Conservation (phyloP, 768 basidiomycete genomes). For the Termitomyces sp. region DNA sequence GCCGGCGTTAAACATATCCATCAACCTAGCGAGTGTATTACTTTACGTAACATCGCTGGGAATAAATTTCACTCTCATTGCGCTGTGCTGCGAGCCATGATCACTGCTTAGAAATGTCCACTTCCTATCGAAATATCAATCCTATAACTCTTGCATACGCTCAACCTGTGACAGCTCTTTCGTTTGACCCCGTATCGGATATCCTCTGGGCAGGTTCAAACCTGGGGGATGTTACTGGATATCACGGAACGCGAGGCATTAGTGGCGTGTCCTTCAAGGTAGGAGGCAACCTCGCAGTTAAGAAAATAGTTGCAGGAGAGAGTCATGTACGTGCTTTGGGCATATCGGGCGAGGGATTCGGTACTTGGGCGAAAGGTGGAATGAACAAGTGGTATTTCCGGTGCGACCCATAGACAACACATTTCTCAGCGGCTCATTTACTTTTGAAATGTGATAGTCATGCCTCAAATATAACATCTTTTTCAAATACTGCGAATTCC, state of each 20-base stretch:
- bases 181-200: constrained; percentile 90
- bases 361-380: constrained; percentile 81
- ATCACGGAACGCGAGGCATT: constrained; percentile 56
- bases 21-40: too few relatives aligned
- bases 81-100: constrained; percentile 18
- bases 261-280: constrained; percentile 73
- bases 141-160: constrained; percentile 29
- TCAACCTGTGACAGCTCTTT: constrained; percentile 66
- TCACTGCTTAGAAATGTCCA: constrained; percentile 23
- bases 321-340: constrained; percentile 68
- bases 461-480: constrained; percentile 27
- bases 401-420: constrained; percentile 32
- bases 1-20: too few relatives aligned
- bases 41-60: too few relatives aligned
- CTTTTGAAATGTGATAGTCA: constrained; percentile 9
- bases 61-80: too few relatives aligned
- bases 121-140: constrained; percentile 26
- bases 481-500: constrained; percentile 43
- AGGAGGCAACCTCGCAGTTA: constrained; percentile 62
- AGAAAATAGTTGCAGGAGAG: constrained; percentile 74
- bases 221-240: constrained; percentile 63
- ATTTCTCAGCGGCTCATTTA: constrained; percentile 4
- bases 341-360: constrained; percentile 56
- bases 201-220: constrained; percentile 82
- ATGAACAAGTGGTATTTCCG: constrained; percentile 78